Base-by-base conservation (phyloP, 2,329 filamentous ascomycete species). In the Fusarium burgessii region DNA sequence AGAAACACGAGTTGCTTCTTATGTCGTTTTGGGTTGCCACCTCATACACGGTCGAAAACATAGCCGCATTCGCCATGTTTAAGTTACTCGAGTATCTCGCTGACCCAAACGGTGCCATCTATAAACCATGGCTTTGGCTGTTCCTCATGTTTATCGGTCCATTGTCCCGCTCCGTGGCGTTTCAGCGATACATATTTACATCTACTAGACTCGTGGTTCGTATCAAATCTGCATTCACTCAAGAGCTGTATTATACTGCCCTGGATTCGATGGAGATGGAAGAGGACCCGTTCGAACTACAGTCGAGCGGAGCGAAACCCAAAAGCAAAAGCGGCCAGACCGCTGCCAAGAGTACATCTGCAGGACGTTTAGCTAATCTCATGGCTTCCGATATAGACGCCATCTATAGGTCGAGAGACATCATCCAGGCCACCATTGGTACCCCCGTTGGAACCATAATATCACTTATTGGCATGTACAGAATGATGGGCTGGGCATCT, bases 321-420 rank as follows among this genome's bases (percentile, higher is more conserved):
- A 74, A 23, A 73, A 75, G 18, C 70, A 72, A 38, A 64, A 74
- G 42, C 72, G 77, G 77, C 46, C 79, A 78, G 27, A 66, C 65
- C 18, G 62, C 73, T 15, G 66, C 78, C 27, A 80, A 79, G 63
- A 78, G 79, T 13, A 82, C 85, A 3, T 85, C 86, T 6, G 82
- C 86, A 11, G 86, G 86, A 18, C 81, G 85, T 18, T 76, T 88
- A 47, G 85, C 86, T 17, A 89, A 88, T 60, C 80, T 90, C 57
- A 89, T 89, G 86, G 85, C 87, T 12, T 86, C 86, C 32, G 88
- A 90, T 70, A 82, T 90, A 13, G 87, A 89, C 58, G 85, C 86
- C 32, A 82, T 90, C 35, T 86, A 82, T 62, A 82, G 78, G 29
- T 83, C 86, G 12, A 82, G 87, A 40, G 87, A 90, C 68, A 78